Percentiles rank a stretch among this genome's conserved stretches.
These are phyloP conservation scores for Leccinum rimulosum DNA, from an alignment of 768 basidiomycete genomes.

Conservation along the genomic window DNA sequence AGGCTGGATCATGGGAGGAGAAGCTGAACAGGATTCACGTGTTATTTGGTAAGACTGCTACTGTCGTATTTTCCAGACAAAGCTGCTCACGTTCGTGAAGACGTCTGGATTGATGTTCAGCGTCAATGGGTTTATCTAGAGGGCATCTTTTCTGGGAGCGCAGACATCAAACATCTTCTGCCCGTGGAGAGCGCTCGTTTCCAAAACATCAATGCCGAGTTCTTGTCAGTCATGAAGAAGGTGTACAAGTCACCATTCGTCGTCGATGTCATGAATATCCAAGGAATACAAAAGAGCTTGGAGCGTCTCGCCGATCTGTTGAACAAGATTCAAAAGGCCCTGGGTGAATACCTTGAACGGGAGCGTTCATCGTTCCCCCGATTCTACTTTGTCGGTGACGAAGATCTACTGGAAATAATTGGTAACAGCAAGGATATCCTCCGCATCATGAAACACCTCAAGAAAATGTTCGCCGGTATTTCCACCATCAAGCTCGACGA, in stretches of 20 bases:
- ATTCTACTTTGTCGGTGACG: constrained; percentile 99
- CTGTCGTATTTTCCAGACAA: not conserved
- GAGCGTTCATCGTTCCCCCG: constrained; percentile 98
- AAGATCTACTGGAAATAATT: constrained; percentile 97
- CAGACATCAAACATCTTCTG: constrained; percentile 98
- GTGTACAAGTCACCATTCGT: constrained; percentile 99
- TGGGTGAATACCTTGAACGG: constrained; percentile 97
- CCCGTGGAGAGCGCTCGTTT: constrained; percentile 98
- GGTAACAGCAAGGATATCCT: constrained; percentile 99
- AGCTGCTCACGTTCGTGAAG: constrained; percentile 37
- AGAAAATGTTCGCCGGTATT: constrained; percentile 99
- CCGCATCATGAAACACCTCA: constrained; percentile 98
- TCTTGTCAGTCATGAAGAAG: constrained; percentile 98
- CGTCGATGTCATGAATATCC: constrained; percentile 94
- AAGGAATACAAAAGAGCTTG: constrained; percentile 93
- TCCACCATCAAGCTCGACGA: constrained; percentile 87
- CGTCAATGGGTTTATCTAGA: constrained; percentile 99
- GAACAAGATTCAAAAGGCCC: constrained; percentile 98
- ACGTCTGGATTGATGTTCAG: constrained; percentile 99
- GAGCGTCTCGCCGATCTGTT: constrained; percentile 95
- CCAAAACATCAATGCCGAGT: constrained; percentile 97
- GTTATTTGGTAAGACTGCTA: constrained; percentile 70
- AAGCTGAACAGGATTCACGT: constrained; percentile 96
- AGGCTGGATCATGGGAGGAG: constrained; percentile 94
- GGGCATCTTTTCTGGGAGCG: constrained; percentile 99